Base-by-base conservation (phyloP, 192 early-diverging fungal genomes). In the Umbelopsis ramanniana region DNA sequence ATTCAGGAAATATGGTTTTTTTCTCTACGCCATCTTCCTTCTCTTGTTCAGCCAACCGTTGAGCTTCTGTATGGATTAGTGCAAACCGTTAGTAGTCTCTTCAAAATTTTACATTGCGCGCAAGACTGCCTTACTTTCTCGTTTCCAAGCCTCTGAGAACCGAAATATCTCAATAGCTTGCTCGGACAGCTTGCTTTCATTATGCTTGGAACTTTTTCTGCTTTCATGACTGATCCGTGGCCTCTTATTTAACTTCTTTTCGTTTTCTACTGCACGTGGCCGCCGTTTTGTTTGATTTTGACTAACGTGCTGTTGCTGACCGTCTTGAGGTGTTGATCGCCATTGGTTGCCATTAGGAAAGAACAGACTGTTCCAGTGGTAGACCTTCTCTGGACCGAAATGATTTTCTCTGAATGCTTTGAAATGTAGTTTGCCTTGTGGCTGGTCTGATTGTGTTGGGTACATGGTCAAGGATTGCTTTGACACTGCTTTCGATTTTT, bases 121-220 rank as follows among this genome's bases (percentile, higher is more conserved):
- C 11, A 24, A 15, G 46, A 5, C 29, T 17, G 48, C 17, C 35
- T 52, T 72, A 69, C 75, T 38, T 69, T 76, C 52, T 26, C 57
- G 68, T 68, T 45, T 37, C 57, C 72, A 76, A 5, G 71, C 67
- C 48, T 76, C 75, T 24, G 75, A 76, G 46, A 76, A 76, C 50
- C 53, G 23, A 45, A 76, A 72, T 26, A 76, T 76, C 17, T 67
- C 75, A 52, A 76, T 69, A 14, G 70, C 67, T 52, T 76, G 70
- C 26, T 70, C 68, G 35, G 67, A 69, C 29, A 76, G 33, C 29
- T 22, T 63, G 54, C 37, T 38, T 60, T 46, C 11, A 5, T 26
- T 15, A 22, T 43, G 17, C 14, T 57, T 43, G 11, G 40, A 43
- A 12, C 5, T 23, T 60, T 40, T 17, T 15, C 11, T 63, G 38